Base-by-base conservation (phyloP, 2,329 filamentous ascomycete genomes). In the Hymenoscyphus scutula region DNA sequence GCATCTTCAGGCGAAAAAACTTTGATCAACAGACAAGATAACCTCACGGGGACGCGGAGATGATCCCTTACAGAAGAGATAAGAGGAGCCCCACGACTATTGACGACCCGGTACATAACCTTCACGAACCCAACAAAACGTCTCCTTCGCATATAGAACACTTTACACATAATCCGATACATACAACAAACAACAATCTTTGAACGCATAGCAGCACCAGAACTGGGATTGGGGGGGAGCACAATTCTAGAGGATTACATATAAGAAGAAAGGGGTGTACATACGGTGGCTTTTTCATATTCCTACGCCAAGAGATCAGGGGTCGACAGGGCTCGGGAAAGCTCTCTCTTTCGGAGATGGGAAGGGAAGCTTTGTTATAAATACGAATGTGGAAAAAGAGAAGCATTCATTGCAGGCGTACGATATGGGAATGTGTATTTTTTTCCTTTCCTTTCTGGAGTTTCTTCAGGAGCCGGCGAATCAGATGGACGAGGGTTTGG, bases 61-160 rank as follows among this genome's bases (percentile, higher is more conserved):
- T 23, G 45, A 23, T 5, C 45, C 7, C 10, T 3, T 17, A 15
- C 34, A 37, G 34, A 27, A 51, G n/a, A 10, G 45, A 51, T 51
- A 51, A 25, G 5, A 25, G 5, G 13, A 2, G 10, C 5, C 45
- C 23, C 19, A 25, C 19, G 45, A 51, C 45, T 19, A 51, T 51
- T 37, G 45, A 51, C 3, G 45, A 51, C 45, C 45, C 19, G 45
- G 45, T 51, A 51, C 45, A 51, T 51, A 51, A 19, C 45, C 34
- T 51, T 51, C 19, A 51, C 19, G 45, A 51, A 51, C 17, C 30
- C 41, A 19, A 45, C 19, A 6, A 51, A 10, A 19, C 19, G n/a
- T 19, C 45, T 25, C 23, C 19, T 7, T 48, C 45, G 45, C 45
- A 51, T 13, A 51, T 51, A 51, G 45, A 51, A 51, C 8, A 51